Percentiles rank a stretch among this genome's conserved stretches.
Evolutionary conservation across 2,329 filamentous ascomycete species (phyloP).

Genomic region (Escovopsis sp.): DNA sequence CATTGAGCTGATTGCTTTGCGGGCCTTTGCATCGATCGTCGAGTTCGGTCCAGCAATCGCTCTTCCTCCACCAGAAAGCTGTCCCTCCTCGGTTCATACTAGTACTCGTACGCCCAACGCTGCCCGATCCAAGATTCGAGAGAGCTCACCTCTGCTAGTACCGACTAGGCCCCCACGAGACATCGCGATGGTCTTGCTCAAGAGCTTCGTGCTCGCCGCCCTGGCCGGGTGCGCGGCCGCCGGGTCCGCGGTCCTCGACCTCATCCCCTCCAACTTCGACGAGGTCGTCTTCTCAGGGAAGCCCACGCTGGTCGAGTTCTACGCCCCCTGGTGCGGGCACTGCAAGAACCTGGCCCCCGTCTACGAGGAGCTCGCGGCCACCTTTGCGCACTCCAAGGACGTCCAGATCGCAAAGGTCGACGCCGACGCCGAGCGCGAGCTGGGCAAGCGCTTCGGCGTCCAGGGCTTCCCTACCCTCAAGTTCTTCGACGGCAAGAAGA

Average conservation of each 20-base stretch:
- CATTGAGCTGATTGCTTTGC: too few species aligned
- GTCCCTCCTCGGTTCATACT: too few species aligned
- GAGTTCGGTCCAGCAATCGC: too few species aligned
- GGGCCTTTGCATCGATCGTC: too few species aligned
- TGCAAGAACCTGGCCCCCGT: conserved; percentile 95
- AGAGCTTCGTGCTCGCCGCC: conserved; percentile 44
- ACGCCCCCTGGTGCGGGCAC: conserved; percentile 96
- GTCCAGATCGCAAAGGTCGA: conserved; percentile 92
- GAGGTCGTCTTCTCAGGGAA: conserved; percentile 79
- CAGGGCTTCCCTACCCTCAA: conserved; percentile 96
- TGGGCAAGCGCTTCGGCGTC: conserved; percentile 77
- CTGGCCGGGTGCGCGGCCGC: conserved; percentile 44
- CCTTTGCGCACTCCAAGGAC: conserved; percentile 42
- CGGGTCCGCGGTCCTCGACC: conserved; percentile 75
- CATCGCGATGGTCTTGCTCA: conserved; percentile 39
- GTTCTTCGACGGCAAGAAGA: conserved; percentile 92
- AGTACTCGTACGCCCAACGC: too few species aligned
- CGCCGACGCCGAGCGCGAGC: conserved; percentile 70
- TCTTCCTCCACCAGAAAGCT: too few species aligned
- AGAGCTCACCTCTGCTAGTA: too few species aligned
- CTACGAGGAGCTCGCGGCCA: conserved; percentile 75
- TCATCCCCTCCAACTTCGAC: conserved; percentile 86
- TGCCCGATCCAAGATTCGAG: too few species aligned
- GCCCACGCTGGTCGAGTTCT: conserved; percentile 94
- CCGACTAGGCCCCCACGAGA: too few species aligned